A percentile compares a stretch with the other conserved stretches of the same genome.
Conservation (phyloP, 441 rosid species). For the Erodium trifolium region DNA sequence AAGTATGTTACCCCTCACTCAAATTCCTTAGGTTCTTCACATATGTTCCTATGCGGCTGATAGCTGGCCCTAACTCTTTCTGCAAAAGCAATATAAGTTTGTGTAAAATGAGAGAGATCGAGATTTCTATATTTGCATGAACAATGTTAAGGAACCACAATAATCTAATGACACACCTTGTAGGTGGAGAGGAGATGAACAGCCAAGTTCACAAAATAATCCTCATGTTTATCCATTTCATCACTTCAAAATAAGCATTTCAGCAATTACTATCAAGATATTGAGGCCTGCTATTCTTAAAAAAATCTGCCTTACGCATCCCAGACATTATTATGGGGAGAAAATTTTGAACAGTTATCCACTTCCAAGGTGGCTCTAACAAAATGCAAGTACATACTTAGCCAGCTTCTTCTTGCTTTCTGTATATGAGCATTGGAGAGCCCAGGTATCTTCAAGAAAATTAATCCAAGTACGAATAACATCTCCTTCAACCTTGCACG, state of each 20-base stretch:
- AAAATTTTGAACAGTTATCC: neutral
- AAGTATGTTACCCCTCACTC: slow-evolving; percentile 51
- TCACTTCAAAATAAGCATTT: slow-evolving; percentile 41
- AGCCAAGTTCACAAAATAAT: slow-evolving; percentile 60
- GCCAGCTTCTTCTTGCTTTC: slow-evolving; percentile 68
- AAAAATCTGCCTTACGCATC: slow-evolving; percentile 1
- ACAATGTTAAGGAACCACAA: slow-evolving; percentile 11
- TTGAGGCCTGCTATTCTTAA: slow-evolving; percentile 14
- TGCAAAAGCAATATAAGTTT: slow-evolving; percentile 29
- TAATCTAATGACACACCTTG: slow-evolving; percentile 39
- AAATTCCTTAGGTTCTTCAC: slow-evolving; percentile 79
- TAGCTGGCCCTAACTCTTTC: slow-evolving; percentile 75
- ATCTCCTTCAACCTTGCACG: slow-evolving; percentile 72
- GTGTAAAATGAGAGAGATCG: neutral
- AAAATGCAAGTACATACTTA: slow-evolving; percentile 46
- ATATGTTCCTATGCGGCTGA: slow-evolving; percentile 59
- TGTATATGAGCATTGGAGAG: slow-evolving; percentile 58
- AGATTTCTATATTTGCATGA: slow-evolving; percentile 5
- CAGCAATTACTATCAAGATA: slow-evolving; percentile 21
- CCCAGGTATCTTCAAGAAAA: slow-evolving; percentile 93
- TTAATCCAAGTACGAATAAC: slow-evolving; percentile 86
- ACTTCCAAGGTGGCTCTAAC: neutral
- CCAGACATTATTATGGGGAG: slow-evolving; percentile 1
- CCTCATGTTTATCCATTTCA: slow-evolving; percentile 80
- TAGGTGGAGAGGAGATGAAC: slow-evolving; percentile 55